Conservation (phyloP, 1,284 basidiomycete species). For the Baeospora myosura region DNA sequence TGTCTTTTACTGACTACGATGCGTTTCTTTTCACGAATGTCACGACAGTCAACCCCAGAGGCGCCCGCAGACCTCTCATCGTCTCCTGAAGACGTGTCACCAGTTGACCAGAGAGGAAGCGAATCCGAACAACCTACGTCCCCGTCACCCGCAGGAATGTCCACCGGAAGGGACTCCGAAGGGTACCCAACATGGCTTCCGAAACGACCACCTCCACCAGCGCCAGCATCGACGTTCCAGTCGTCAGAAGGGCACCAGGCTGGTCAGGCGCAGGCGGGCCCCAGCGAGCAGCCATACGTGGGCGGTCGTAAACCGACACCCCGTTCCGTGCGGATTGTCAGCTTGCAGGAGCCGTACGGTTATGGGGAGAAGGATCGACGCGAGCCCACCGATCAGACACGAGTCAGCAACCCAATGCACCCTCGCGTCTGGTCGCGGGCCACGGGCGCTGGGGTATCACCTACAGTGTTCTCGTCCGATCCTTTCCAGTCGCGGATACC, state of each 20-base stretch:
- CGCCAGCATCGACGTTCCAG: constrained; percentile 62
- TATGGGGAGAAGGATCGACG: constrained; percentile 31
- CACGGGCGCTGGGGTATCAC: constrained; percentile 40
- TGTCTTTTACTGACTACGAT: constrained; percentile 16
- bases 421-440: constrained; percentile 56
- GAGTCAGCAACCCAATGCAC: constrained; percentile 25
- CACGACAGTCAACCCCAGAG: constrained; percentile 37
- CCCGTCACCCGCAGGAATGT: constrained; percentile 26
- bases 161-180: constrained; percentile 46
- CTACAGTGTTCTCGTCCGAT: constrained; percentile 37
- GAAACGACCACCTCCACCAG: constrained; percentile 65
- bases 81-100: constrained; percentile 12
- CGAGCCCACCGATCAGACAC: constrained; percentile 48
- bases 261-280: constrained; percentile 12
- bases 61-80: constrained; percentile 24
- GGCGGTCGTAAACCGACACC: constrained; percentile 69
- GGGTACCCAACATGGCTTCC: constrained; percentile 79
- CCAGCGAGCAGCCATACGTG: constrained; percentile 29
- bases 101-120: constrained; percentile 9
- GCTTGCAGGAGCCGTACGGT: constrained; percentile 41
- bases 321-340: constrained; percentile 72
- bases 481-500: constrained; percentile 28
- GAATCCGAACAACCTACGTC: constrained; percentile 21
- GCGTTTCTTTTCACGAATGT: constrained; percentile 36
- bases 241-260: constrained; percentile 40